Evolutionary conservation across 352 stramenopile genomes (phyloP), one percentile per base, ranked within the genome.

Genomic region (Globisporangium parvum): DNA sequence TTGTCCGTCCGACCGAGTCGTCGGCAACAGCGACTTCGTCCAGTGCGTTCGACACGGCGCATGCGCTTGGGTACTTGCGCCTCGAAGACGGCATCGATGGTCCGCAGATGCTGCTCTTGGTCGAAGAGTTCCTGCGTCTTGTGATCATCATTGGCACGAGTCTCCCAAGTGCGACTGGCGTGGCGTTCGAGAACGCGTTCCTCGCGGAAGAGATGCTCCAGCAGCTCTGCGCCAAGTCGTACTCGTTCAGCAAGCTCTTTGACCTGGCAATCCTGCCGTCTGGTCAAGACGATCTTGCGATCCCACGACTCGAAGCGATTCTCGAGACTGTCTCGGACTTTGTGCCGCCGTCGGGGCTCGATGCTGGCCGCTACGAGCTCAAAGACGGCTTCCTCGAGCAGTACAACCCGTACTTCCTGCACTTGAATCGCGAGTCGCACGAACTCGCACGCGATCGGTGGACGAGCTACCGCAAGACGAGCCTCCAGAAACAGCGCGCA

Each of bases 321-420:
- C 53, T 95, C 15, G 51, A 58, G 3, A 71, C 73, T n/a, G 81
- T 95, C 9, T 76, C 85, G 1, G 58, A 84, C 42, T 95, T 95
- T 54, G 64, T 87, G 14, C 73, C 77, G 5, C 81, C 85, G 4
- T 85, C 77, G 3, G 83, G 85, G 15, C 56, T 95, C 15, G 85
- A 95, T 37, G 76, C 85, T 2, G 85, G 85, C 11, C 74, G 84
- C 15, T 95, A 95, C 41, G 77, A 87, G 51, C 69, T 95, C 26
- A 89, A 93, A 35, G 66, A 85, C 6, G 77, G 75, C 1, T 55
- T 85, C 26, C 64, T 95, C 14, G 80, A 88, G n/a, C 65, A 69
- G 28, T 95, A 93, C 66, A 93, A 95, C 46, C 85, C 85, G 15
- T 95, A 95, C 39, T 93, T 89, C 54, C 55, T 93, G 56, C 85